Evolutionary conservation across 352 stramenopile species (phyloP), one percentile per base, ranked within the genome.

Genomic region (Hyaloperonospora arabidopsidis): DNA sequence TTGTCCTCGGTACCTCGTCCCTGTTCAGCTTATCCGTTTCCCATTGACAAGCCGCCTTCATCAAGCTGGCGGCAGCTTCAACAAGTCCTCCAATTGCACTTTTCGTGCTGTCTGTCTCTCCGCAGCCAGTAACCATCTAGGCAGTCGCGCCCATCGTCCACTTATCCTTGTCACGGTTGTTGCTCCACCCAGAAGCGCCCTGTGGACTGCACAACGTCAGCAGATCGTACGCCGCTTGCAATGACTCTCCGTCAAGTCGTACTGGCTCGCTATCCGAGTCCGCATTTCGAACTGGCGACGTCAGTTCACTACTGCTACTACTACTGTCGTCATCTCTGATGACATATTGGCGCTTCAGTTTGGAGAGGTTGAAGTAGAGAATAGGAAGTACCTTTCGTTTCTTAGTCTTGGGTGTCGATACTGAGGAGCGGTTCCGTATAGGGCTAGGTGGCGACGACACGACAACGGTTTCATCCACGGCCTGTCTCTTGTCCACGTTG

Each of bases 311-410:
- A 44, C 45, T 44, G 34, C 49, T 67, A 22, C 49, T 70, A 44
- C 45, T 48, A 25, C 49, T 67, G 22, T 28, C 55, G 45, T 56
- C 49, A 13, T 58, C 58, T 32, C 34, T 36, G 21, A 34, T 45
- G 18, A 36, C 29, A 46, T 67, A 65, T n/a, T n/a, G n/a, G 28
- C 62, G 63, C 59, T 86, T 87, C 23, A 70, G 52, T 40, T 84
- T 87, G 23, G 74, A 86, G 38, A 89, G 40, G 29, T 87, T 86
- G 67, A 89, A 79, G 70, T 89, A 89, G 53, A 89, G 86, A 65
- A 89, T 86, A 6, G 79, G 79, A 34, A 89, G 78, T 39, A 79
- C 68, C 29, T 79, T 78, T n/a, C 82, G 70, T 29, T 74, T 77
- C 65, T 77, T 82, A 5, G 58, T 44, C 36, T 67, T 72, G 49